phyloP scores from a whole-genome alignment of 163 green algal species.

The Botryococcus braunii region DNA sequence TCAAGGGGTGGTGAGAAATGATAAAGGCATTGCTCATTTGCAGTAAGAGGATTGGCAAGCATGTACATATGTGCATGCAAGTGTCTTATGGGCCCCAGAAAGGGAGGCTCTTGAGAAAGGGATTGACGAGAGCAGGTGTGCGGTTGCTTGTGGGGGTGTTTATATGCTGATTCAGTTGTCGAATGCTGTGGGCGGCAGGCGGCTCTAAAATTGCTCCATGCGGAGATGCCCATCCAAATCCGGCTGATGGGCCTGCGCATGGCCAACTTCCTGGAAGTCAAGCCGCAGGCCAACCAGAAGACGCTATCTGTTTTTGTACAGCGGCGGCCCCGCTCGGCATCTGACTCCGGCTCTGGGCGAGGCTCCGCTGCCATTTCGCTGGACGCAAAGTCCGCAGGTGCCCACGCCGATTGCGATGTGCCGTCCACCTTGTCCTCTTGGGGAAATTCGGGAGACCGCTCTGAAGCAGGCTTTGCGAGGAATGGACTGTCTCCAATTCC shows the following conservation, averaged over 20 bases:
- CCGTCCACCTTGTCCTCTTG: too few species aligned
- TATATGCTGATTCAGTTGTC: slow-evolving; percentile 42
- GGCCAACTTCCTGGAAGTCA: slow-evolving; percentile 29
- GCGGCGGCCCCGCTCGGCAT: too few species aligned
- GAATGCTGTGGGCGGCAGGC: slow-evolving; percentile 23
- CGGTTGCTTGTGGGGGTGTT: slow-evolving; percentile 42
- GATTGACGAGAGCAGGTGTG: background rate
- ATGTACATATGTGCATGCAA: background rate
- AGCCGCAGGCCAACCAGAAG: background rate
- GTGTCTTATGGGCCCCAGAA: background rate
- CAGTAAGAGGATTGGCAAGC: background rate
- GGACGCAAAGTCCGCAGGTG: background rate
- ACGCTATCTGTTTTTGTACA: slow-evolving; percentile 8
- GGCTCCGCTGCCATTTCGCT: background rate
- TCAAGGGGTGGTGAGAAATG: background rate
- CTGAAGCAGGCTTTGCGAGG: too few species aligned
- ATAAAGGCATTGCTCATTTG: background rate
- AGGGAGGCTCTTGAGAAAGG: background rate
- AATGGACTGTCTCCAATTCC: too few species aligned
- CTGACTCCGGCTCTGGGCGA: background rate
- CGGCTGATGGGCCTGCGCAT: slow-evolving; percentile 74
- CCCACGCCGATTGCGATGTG: background rate
- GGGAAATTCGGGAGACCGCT: background rate
- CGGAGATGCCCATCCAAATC: slow-evolving; percentile 51
- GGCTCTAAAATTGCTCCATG: slow-evolving; percentile 29